Percentiles rank a stretch among this genome's conserved stretches.
These are phyloP conservation scores for Globomyces sp. DNA, from an alignment of 371 early-diverging fungal species.

Conservation along the genomic window DNA sequence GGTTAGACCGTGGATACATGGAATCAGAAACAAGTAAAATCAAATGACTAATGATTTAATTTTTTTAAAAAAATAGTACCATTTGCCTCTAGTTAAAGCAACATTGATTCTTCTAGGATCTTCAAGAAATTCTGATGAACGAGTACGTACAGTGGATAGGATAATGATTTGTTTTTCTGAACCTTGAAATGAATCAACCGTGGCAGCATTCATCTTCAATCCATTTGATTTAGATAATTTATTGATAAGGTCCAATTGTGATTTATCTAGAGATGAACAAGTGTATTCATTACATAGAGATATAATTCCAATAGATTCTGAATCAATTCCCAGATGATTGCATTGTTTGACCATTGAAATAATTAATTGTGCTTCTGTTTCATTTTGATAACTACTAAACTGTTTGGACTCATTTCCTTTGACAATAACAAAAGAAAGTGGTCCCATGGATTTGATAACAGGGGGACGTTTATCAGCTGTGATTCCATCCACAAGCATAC, in stretches of 20 bases:
- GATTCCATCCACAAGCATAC: conserved; percentile 45
- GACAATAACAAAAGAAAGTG: background rate
- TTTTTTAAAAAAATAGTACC: conserved; percentile 26
- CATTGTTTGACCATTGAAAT: too few species aligned
- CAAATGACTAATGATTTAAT: background rate
- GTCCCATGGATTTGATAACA: background rate
- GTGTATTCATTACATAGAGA: background rate
- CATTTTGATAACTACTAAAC: background rate
- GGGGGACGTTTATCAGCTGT: conserved; percentile 42
- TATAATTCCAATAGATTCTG: background rate
- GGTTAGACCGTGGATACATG: too few species aligned
- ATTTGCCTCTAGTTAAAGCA: conserved; percentile 54
- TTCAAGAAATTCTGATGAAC: conserved; percentile 47
- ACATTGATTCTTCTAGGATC: conserved; percentile 58
- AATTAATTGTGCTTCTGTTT: too few species aligned
- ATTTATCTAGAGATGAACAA: conserved; percentile 58
- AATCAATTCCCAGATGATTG: background rate
- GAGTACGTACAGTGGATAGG: conserved; percentile 69
- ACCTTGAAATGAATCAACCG: conserved; percentile 89
- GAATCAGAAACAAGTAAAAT: background rate
- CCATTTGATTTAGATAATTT: conserved; percentile 59
- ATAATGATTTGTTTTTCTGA: conserved; percentile 82
- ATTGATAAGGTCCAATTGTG: background rate
- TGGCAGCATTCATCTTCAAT: conserved; percentile 59
- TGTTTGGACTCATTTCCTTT: background rate